Evolutionary conservation across 495 filamentous ascomycete species (phyloP), one percentile per base, ranked within the genome.

Genomic region (Daldinia decipiens): DNA sequence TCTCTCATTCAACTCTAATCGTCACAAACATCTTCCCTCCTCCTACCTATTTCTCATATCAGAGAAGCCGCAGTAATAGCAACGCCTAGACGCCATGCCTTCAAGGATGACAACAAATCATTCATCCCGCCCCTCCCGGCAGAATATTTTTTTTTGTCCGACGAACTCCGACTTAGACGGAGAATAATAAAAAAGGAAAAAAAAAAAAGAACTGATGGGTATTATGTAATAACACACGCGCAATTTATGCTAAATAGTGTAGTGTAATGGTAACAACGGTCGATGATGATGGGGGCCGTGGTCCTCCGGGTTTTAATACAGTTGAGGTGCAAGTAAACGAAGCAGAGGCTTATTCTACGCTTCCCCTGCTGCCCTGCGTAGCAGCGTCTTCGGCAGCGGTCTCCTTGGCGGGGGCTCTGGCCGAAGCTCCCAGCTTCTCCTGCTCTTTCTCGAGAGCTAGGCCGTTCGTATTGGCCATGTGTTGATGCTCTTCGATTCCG

Each of bases 401-500:
- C 21, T 76, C 70, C 32, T 72, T 76, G 0, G 73, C 73, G 12
- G 75, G 75, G 7, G 75, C 67, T 24, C 68, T 65, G 1, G 43
- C 64, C 5, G 73, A 76, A 1, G 54, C 68, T 21, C 67, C 68
- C 0, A 70, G 39, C 65, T 77, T 77, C 60, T 76, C 75, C 26
- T 72, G 70, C 55, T 72, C 70, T 26, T 27, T 60, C 24, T 62
- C 68, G 39, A 75, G 31, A 6, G 53, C 29, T 5, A 65, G 68
- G 64, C 75, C 73, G 54, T 73, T 75, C 2, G 76, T 78, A 39
- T 74, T 74, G 2, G 76, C 87, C 87, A 93, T 90, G 67, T 90
- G 84, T 57, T 86, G 88, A 81, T 97, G 93, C 72, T 91, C 88
- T 55, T 83, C 82, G 72, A 97, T 96, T 51, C 94, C 94, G 80